These are phyloP conservation scores for Penicillium canariense DNA, from an alignment of 495 filamentous ascomycete species.

Conservation along the genomic window DNA sequence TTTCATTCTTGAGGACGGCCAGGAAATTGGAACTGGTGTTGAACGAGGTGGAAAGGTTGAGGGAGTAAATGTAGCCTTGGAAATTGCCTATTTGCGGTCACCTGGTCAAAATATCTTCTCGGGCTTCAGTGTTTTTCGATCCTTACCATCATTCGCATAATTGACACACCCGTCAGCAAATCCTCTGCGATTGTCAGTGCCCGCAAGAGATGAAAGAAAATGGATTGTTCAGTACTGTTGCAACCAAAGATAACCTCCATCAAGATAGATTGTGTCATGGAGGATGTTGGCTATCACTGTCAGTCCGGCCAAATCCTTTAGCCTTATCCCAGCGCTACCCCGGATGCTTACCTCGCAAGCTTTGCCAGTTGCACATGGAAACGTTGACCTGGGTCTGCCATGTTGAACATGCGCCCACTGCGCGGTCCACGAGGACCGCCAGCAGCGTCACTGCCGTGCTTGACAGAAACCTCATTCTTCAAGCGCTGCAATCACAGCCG, in stretches of 20 bases:
- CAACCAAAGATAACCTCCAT: constrained; percentile 60
- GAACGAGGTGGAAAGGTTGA: constrained; percentile 54
- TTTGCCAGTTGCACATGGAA: constrained; percentile 58
- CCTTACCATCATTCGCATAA: constrained; percentile 13
- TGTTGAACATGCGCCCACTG: constrained; percentile 12
- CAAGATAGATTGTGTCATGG: constrained; percentile 65
- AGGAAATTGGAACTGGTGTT: constrained; percentile 25
- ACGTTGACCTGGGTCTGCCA: constrained; percentile 42
- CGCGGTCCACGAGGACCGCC: constrained; percentile 16
- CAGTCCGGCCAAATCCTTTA: neutral
- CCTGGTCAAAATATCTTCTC: neutral
- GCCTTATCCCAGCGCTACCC: no score
- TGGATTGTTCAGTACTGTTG: constrained; percentile 24
- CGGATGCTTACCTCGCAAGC: constrained; percentile 48
- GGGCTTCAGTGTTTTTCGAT: neutral
- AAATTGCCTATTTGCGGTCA: constrained; percentile 46
- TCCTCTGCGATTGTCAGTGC: constrained; percentile 16
- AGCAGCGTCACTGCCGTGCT: constrained; percentile 6
- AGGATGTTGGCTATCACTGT: constrained; percentile 52
- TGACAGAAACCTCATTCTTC: neutral
- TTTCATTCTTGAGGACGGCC: constrained; percentile 20
- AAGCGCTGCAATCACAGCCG: neutral
- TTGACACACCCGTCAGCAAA: constrained; percentile 22
- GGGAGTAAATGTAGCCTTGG: constrained; percentile 35
- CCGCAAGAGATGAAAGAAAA: neutral